These are phyloP conservation scores for Entoloma clypeatum DNA, from an alignment of 1,284 basidiomycete species.

Conservation along the genomic window DNA sequence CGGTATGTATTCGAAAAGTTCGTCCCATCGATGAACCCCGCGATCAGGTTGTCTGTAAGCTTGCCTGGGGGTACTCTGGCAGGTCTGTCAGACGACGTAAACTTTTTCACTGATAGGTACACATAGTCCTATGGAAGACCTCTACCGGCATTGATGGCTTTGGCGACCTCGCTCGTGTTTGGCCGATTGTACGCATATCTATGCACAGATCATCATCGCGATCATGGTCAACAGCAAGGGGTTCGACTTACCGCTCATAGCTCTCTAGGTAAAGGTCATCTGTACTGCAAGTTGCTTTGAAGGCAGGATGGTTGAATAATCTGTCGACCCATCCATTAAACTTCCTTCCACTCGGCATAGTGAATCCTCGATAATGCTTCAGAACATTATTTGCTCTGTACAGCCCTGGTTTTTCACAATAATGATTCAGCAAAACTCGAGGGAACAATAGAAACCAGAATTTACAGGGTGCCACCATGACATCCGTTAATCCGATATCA, in stretches of 20 bases:
- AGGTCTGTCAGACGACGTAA: no score
- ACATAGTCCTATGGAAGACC: conserved; percentile 61
- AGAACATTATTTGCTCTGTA: conserved; percentile 64
- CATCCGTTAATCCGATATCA: conserved; percentile 63
- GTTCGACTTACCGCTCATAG: conserved; percentile 56
- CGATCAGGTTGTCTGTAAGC: no score
- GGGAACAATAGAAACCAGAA: conserved; percentile 10
- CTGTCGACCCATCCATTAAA: conserved; percentile 53
- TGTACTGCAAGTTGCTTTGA: conserved; percentile 67
- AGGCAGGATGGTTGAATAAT: conserved; percentile 58
- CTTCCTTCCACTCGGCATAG: conserved; percentile 44
- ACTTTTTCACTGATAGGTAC: no score
- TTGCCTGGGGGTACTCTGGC: no score
- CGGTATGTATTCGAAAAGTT: no score
- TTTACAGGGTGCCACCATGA: conserved; percentile 75
- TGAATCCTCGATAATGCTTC: conserved; percentile 66
- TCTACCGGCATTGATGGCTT: conserved; percentile 63
- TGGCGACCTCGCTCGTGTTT: conserved; percentile 69
- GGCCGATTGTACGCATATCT: conserved; percentile 73
- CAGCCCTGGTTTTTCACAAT: conserved; percentile 49
- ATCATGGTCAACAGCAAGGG: not conserved
- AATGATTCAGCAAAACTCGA: conserved; percentile 1
- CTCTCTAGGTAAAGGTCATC: conserved; percentile 73
- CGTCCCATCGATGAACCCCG: no score
- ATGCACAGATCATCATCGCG: not conserved